Base-by-base conservation (phyloP, 2,329 filamentous ascomycete species). In the Aspergillus pseudonomiae region DNA sequence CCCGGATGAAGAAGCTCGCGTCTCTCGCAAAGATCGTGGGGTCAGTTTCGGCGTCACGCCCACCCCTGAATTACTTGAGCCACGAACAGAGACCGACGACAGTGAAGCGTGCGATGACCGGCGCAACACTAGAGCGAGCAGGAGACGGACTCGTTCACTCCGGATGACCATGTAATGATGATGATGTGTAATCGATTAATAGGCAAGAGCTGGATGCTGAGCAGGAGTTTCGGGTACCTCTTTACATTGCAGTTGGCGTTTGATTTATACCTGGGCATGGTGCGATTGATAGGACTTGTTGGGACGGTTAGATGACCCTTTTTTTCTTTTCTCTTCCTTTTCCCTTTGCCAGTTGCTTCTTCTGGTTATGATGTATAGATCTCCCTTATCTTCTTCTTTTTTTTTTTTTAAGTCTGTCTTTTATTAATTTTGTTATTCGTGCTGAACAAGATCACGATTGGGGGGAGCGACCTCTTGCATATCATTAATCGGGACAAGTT, bases 1-100 rank as follows among this genome's bases (percentile, higher is more conserved):
- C 28, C 83, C 88, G 0, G 85, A 89, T 2, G 89, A 93, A 61
- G 92, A 94, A 82, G 71, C 74, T 0, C 72, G 73, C 34, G 63
- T 79, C 50, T 74, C 74, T 6, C 75, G 78, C n/a, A 74, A 73
- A 58, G 74, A 72, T 45, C 75, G 79, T 9, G 78, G 76, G 4
- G 67, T 79, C 57, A 77, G 75, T 60, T 76, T 74, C 61, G 73
- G 72, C 2, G 67, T 74, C 34, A 79, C 77, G 1, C 74, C 73
- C 11, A 79, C 77, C 1, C 77, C 77, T 1, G 77, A 79, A 48
- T 59, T 76, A 24, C 78, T 76, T 16, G 78, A 80, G 57, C 66
- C 70, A 26, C 75, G 70, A 63, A 78, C 75, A 4, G 78, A 79
- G 59, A 77, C 78, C 3, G 78, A 79, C 36, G 66, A 71, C 4